phyloP scores from a whole-genome alignment of 192 early-diverging fungal genomes.

The Coemansia sp. region DNA sequence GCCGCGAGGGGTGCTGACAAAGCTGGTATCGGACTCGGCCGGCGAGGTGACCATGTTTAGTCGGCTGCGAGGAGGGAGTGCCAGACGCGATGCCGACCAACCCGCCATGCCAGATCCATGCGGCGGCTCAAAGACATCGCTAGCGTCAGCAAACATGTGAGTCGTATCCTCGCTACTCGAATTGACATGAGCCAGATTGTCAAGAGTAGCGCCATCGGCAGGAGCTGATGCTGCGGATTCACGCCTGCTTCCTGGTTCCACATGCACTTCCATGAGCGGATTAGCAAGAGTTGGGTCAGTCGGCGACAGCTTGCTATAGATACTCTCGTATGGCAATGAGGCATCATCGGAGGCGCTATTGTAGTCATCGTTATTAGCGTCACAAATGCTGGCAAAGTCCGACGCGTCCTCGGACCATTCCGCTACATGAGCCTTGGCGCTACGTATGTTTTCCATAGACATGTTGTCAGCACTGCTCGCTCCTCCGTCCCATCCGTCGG shows the following conservation, averaged over 20 bases:
- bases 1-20: not conserved
- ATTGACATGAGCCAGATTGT: not conserved
- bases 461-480: not conserved
- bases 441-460: conserved; percentile 34
- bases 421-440: conserved; percentile 20
- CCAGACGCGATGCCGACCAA: not conserved
- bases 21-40: conserved; percentile 18
- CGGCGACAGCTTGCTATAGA: not conserved
- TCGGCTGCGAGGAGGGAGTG: not conserved
- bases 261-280: not conserved
- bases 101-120: not conserved
- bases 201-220: not conserved
- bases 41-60: conserved; percentile 10
- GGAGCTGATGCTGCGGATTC: not conserved
- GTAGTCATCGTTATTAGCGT: not conserved
- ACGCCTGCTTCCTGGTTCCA: not conserved
- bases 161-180: conserved; percentile 1
- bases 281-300: not conserved
- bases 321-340: conserved; percentile 5
- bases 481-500: not conserved
- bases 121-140: not conserved
- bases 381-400: conserved; percentile 18
- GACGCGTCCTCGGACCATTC: conserved; percentile 19
- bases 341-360: conserved; percentile 8
- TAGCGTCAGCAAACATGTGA: not conserved